These are phyloP conservation scores for Acer campestre DNA, from an alignment of 345 rosid genomes.

Conservation along the genomic window DNA sequence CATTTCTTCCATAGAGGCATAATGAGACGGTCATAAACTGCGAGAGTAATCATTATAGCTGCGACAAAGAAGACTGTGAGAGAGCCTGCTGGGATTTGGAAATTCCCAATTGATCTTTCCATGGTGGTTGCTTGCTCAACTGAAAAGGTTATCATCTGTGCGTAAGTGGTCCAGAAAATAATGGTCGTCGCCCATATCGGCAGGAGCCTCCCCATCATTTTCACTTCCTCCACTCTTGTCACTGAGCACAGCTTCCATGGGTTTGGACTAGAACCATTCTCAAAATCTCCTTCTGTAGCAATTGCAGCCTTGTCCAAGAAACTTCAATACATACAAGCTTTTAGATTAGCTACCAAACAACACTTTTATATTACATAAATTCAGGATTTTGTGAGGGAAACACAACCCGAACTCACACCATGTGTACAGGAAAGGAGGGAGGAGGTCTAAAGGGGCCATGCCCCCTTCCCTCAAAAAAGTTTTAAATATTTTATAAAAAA, in stretches of 20 bases:
- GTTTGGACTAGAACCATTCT: constrained; percentile 27
- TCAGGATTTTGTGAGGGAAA: too few species aligned
- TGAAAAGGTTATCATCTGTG: constrained; percentile 70
- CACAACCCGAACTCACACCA: too few species aligned
- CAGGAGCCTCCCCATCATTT: constrained; percentile 54
- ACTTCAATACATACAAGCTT: constrained; percentile 21
- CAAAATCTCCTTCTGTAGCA: constrained; percentile 44
- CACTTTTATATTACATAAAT: not conserved
- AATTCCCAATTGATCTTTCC: constrained; percentile 53
- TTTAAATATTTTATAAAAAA: too few species aligned
- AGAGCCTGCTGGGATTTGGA: constrained; percentile 68
- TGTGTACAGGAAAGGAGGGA: too few species aligned
- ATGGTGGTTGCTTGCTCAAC: constrained; percentile 72
- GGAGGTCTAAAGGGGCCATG: too few species aligned
- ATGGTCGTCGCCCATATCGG: constrained; percentile 78
- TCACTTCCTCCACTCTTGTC: constrained; percentile 68
- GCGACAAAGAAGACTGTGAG: constrained; percentile 60
- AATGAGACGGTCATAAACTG: constrained; percentile 51
- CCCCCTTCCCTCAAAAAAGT: too few species aligned
- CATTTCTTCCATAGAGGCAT: constrained; percentile 68
- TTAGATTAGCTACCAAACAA: not conserved
- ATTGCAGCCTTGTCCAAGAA: constrained; percentile 66
- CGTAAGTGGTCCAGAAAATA: constrained; percentile 62
- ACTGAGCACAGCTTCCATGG: constrained; percentile 66
- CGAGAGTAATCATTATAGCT: constrained; percentile 52